These are phyloP conservation scores for Marchantia paleacea DNA, from an alignment of 225 moss, liverwort and hornwort genomes.

Conservation along the genomic window DNA sequence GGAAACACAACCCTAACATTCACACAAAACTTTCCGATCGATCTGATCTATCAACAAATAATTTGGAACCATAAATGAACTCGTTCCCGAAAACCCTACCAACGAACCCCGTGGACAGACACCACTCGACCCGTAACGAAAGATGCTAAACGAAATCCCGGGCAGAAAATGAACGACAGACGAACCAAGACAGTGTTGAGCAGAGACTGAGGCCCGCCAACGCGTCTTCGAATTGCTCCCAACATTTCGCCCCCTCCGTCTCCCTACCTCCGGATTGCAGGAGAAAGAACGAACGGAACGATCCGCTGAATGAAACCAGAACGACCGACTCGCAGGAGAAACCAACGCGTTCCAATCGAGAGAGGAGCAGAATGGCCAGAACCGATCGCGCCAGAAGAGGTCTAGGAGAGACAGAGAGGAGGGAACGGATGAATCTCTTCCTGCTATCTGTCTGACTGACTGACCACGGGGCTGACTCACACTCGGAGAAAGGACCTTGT, in stretches of 20 bases:
- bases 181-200: conserved; percentile 37
- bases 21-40: neutral
- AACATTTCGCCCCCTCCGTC: conserved; percentile 29
- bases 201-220: conserved; percentile 20
- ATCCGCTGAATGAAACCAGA: neutral
- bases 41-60: neutral
- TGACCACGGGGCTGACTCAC: neutral
- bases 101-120: neutral
- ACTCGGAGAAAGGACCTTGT: neutral
- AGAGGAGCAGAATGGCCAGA: neutral
- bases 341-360: neutral
- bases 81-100: neutral
- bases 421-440: neutral
- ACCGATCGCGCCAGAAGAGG: conserved; percentile 5
- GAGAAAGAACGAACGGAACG: neutral
- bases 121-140: neutral
- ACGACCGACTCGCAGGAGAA: neutral
- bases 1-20: conserved; percentile 1
- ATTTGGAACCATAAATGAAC: neutral
- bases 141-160: neutral
- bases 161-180: neutral
- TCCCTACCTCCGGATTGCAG: neutral
- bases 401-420: neutral
- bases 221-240: conserved; percentile 27
- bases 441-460: neutral